phyloP scores from a whole-genome alignment of 1,284 basidiomycete genomes.

The Bondarzewia mesenterica region DNA sequence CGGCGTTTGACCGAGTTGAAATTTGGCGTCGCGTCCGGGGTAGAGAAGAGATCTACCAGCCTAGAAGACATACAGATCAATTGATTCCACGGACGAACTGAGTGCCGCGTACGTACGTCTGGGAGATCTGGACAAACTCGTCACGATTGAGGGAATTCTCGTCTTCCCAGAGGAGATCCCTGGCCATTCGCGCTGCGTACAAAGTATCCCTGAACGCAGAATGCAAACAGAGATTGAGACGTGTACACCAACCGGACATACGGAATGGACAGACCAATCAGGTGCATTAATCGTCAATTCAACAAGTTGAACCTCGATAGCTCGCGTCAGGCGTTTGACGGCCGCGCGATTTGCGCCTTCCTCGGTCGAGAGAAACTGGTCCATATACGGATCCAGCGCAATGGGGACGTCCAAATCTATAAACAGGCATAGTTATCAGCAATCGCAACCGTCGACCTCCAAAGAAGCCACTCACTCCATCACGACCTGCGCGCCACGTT shows the following conservation, averaged over 20 bases:
- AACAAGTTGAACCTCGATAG: slow-evolving; percentile 64
- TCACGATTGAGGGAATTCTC: slow-evolving; percentile 68
- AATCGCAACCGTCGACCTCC: background rate
- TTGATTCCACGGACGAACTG: background rate
- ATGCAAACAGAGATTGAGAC: background rate
- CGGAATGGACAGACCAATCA: slow-evolving; percentile 63
- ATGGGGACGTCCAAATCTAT: slow-evolving; percentile 81
- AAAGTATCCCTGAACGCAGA: slow-evolving; percentile 64
- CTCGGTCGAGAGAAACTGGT: slow-evolving; percentile 64
- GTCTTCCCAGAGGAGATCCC: slow-evolving; percentile 82
- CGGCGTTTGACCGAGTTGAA: slow-evolving; percentile 56
- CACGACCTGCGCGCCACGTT: slow-evolving; percentile 42
- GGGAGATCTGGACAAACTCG: slow-evolving; percentile 78
- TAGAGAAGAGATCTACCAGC: slow-evolving; percentile 79
- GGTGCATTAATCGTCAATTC: slow-evolving; percentile 85
- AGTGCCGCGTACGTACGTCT: slow-evolving; percentile 53
- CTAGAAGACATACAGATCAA: slow-evolving; percentile 24
- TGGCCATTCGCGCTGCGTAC: slow-evolving; percentile 80
- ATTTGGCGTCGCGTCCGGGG: slow-evolving; percentile 51
- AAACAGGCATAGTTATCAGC: background rate
- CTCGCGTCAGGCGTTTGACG: slow-evolving; percentile 80
- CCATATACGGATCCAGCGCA: slow-evolving; percentile 63
- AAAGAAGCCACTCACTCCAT: slow-evolving; percentile 45
- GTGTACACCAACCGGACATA: background rate
- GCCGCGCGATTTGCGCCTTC: slow-evolving; percentile 70